Conservation (phyloP, 352 stramenopile species). For the Phytophthora niederhauseri region DNA sequence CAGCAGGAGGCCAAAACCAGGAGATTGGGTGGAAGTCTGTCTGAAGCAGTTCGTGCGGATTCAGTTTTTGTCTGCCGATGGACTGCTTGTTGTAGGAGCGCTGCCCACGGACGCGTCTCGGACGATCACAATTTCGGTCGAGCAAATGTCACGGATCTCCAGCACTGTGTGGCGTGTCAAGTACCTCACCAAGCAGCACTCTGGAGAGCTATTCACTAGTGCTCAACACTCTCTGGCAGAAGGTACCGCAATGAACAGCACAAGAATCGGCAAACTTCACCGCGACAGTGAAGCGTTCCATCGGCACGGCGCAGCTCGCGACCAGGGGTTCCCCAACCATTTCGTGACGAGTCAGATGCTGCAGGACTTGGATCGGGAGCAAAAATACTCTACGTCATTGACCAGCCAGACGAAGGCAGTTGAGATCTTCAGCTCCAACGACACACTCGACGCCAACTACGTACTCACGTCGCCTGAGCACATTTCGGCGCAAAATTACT, state of each 20-base stretch:
- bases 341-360: conserved; percentile 39
- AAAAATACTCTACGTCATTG: conserved; percentile 35
- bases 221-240: background rate
- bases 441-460: conserved; percentile 75
- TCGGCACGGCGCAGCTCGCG: conserved; percentile 53
- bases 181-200: conserved; percentile 11
- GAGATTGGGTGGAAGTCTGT: conserved; percentile 62
- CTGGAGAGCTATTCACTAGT: conserved; percentile 6
- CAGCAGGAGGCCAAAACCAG: conserved; percentile 32
- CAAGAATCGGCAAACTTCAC: conserved; percentile 51
- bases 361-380: conserved; percentile 15
- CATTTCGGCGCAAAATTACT: conserved; percentile 65
- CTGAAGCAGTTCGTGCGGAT: conserved; percentile 58
- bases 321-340: conserved; percentile 64
- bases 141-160: conserved; percentile 45
- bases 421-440: conserved; percentile 58
- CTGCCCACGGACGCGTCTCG: conserved; percentile 20
- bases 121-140: conserved; percentile 31
- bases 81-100: conserved; percentile 30
- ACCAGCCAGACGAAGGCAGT: conserved; percentile 38
- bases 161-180: conserved; percentile 47
- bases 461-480: conserved; percentile 56
- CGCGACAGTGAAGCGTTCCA: conserved; percentile 60
- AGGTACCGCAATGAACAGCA: conserved; percentile 3
- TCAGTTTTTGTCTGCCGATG: conserved; percentile 41